Conservation (phyloP, 352 stramenopile genomes). For the Hyaloperonospora arabidopsidis region DNA sequence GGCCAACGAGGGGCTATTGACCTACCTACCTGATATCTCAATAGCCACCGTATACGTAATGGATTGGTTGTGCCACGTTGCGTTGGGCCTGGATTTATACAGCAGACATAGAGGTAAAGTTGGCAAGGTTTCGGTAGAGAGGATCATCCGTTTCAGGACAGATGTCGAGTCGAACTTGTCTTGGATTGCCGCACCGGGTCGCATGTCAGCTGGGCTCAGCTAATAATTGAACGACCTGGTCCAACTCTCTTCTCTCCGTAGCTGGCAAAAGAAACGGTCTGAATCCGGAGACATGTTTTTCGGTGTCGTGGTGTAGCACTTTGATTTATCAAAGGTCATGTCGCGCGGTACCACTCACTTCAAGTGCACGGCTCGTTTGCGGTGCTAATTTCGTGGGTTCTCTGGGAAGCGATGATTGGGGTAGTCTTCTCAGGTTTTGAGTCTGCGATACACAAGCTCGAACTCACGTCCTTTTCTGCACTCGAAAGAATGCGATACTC, state of each 20-base stretch:
- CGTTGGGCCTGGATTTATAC: slow-evolving; percentile 9
- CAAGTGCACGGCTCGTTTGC: too few relatives aligned
- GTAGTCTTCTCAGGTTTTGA: too few relatives aligned
- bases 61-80: slow-evolving; percentile 21
- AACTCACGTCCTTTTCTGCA: too few relatives aligned
- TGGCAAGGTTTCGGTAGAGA: slow-evolving; percentile 1
- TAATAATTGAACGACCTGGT: not conserved
- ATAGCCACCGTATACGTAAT: slow-evolving; percentile 14
- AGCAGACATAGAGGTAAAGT: not conserved
- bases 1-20: not conserved
- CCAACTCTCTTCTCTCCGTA: slow-evolving; percentile 11
- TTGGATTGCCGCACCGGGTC: slow-evolving; percentile 8
- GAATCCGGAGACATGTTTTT: too few relatives aligned
- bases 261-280: too few relatives aligned
- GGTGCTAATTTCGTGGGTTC: too few relatives aligned
- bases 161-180: slow-evolving; percentile 4
- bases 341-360: too few relatives aligned
- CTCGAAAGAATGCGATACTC: too few relatives aligned
- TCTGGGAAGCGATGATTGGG: too few relatives aligned
- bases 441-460: too few relatives aligned
- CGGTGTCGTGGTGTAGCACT: too few relatives aligned
- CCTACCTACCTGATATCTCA: slow-evolving; percentile 12
- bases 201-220: slow-evolving; percentile 5
- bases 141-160: slow-evolving; percentile 13
- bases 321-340: too few relatives aligned